These are phyloP conservation scores for Fraxinus xanthoxyloides DNA, from an alignment of 305 asterid genomes.

Conservation along the genomic window DNA sequence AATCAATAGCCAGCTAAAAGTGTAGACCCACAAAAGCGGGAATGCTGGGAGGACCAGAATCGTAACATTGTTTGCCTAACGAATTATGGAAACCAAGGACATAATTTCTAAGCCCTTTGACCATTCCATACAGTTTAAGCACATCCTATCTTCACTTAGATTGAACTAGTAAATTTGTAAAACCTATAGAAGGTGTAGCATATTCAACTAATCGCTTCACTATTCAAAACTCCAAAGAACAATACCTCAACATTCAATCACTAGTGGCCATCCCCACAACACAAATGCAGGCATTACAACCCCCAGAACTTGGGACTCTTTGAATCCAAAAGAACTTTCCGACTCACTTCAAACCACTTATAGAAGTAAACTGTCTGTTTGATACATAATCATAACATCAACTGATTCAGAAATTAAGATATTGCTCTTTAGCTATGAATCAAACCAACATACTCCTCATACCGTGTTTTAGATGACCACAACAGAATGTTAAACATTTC, in stretches of 20 bases:
- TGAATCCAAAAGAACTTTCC: background rate
- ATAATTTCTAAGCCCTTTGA: background rate
- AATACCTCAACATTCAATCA: constrained; percentile 4
- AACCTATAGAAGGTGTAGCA: constrained; percentile 1
- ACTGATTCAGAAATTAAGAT: background rate
- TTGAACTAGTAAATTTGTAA: background rate
- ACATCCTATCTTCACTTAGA: constrained; percentile 9
- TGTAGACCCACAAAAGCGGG: constrained; percentile 18
- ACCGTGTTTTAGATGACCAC: background rate
- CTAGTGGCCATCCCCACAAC: constrained; percentile 1
- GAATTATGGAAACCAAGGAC: background rate
- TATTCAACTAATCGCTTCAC: constrained; percentile 9
- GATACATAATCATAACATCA: constrained; percentile 4
- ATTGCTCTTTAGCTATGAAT: constrained; percentile 17
- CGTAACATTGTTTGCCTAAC: background rate
- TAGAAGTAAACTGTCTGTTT: constrained; percentile 14
- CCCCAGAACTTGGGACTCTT: background rate
- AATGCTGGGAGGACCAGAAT: constrained; percentile 17
- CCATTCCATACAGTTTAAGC: constrained; percentile 3
- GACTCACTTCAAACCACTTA: background rate
- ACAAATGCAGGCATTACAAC: background rate
- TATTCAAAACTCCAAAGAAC: background rate
- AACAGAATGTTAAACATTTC: background rate
- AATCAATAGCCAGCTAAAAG: constrained; percentile 23
- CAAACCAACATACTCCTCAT: constrained; percentile 15